Base-by-base conservation (phyloP, 2,329 filamentous ascomycete species). In the Colletotrichum chlorophyti region DNA sequence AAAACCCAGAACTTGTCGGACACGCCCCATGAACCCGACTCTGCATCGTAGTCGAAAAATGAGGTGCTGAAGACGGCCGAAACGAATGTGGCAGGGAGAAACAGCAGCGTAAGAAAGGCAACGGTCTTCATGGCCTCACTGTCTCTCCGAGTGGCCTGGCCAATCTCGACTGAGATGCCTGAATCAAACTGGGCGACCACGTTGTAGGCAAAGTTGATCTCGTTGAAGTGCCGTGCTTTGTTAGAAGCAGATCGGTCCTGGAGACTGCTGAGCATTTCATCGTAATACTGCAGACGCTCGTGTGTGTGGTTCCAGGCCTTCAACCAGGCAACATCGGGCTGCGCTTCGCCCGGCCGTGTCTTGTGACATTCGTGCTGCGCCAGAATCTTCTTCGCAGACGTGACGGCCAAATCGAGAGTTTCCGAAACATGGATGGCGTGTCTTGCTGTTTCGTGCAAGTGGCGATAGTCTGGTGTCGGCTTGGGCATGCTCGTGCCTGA, bases 151-250 rank as follows among this genome's bases (percentile, higher is more conserved):
- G 77, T 71, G 0, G 74, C 73, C 9, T 66, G 68, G 0, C 74
- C 73, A 8, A 82, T 77, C 8, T 72, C 48, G 2, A 81, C 69
- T 0, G 76, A 73, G 0, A 71, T 64, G 0, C 63, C 58, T 0
- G 77, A 68, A 43, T 80, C 76, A 31, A 75, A 66, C 59, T 80
- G 76, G 0, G 77, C 72, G 0, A 79, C 75, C 0, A 64, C 70
- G 61, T 81, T 77, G 65, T 78, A 82, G 0, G 74, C 65, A 60
- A 88, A 72, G 54, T 86, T 70, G 70, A 88, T 76, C 78, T 87
- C 68, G 72, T 87, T 69, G 68, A 81, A 46, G 65, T 88, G 71
- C 57, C 85, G 62, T 12, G 76, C 69, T 11, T 73, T 71, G 64
- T 76, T 79, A 1, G 77, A 72, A 0, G 60, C 58, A 0, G 76